Base-by-base conservation (phyloP, 2,329 filamentous ascomycete genomes). In the Colletotrichum sp. region DNA sequence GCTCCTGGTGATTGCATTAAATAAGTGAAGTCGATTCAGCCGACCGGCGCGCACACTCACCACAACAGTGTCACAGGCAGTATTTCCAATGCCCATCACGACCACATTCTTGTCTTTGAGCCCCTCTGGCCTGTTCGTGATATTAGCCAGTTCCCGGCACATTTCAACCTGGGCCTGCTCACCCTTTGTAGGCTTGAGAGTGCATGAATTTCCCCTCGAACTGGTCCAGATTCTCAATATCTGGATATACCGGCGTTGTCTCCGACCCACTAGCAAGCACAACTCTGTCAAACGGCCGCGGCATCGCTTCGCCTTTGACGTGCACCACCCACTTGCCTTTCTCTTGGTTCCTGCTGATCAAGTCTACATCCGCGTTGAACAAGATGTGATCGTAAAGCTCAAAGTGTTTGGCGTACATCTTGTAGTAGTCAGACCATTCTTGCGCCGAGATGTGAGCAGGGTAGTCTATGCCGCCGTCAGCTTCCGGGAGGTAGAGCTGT, bases 41-140 rank as follows among this genome's bases (percentile, higher is more conserved):
- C 7, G 7, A 39, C 21, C 4, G 30, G 8, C 2, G 21, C n/a
- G 34, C 14, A 24, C 12, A 30, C 55, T 69, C 72, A 80, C 80
- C 5, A 79, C 77, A 2, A 78, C 79, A 14, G 77, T 78, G 39
- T 82, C 81, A 30, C 71, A 76, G 5, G 80, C 79, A 2, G 81
- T 80, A 57, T 81, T 82, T 4, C 81, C 81, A 57, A 81, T 78
- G 7, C 81, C 81, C 6, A 82, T 67, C 7, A 82, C 77, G 6
- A 82, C 43, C 3, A 81, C 79, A 10, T 74, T 81, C 63, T 80
- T 79, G 6, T 72, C 78, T 7, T 71, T 60, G 43, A 77, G 80
- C 7, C 76, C 68, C n/a, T 77, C 71, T 2, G 78, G 67, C 5
- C 79, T 81, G 18, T 6, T 8, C 4, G 13, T 21, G 10, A 16